Percentiles rank a stretch among this genome's conserved stretches.
Evolutionary conservation across 208 protist species (phyloP).

Genomic region (Trypanosomatidae sp.): DNA sequence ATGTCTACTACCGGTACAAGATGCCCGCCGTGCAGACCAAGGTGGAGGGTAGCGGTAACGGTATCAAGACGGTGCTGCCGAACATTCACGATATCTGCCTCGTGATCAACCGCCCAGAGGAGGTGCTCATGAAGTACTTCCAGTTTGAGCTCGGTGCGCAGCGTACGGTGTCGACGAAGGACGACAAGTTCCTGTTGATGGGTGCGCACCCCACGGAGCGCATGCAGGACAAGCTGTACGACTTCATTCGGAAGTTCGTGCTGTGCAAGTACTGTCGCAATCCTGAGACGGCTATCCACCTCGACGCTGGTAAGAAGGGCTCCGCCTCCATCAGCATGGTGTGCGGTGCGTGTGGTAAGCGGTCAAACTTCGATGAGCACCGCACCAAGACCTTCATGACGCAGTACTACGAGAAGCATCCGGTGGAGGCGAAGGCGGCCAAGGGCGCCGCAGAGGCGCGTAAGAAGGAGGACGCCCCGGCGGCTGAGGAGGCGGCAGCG

Average conservation of each 20-base stretch:
- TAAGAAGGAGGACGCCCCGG: conserved; percentile 31
- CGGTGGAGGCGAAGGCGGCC: conserved; percentile 41
- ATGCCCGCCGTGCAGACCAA: conserved; percentile 92
- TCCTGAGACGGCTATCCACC: conserved; percentile 73
- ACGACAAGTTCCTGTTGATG: conserved; percentile 91
- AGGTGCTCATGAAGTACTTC: conserved; percentile 91
- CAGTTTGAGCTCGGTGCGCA: conserved; percentile 86
- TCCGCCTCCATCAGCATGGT: conserved; percentile 43
- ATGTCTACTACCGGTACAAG: conserved; percentile 94
- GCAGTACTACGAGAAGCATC: conserved; percentile 78
- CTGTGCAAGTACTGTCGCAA: conserved; percentile 90
- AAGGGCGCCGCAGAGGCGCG: conserved; percentile 50
- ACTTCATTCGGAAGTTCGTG: conserved; percentile 86
- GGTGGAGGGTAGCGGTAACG: conserved; percentile 94
- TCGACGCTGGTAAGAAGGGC: conserved; percentile 60
- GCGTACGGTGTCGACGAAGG: conserved; percentile 72
- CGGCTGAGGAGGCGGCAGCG: conserved; percentile 22
- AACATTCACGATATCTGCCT: conserved; percentile 93
- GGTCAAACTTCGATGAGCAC: conserved; percentile 32
- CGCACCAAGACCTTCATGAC: conserved; percentile 57
- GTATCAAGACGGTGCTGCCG: conserved; percentile 94
- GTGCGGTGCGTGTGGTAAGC: conserved; percentile 78
- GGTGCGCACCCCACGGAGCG: conserved; percentile 72
- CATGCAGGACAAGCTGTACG: conserved; percentile 84
- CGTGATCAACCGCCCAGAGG: conserved; percentile 87